Conservation (phyloP, 352 stramenopile genomes). For the Pythium volutum region DNA sequence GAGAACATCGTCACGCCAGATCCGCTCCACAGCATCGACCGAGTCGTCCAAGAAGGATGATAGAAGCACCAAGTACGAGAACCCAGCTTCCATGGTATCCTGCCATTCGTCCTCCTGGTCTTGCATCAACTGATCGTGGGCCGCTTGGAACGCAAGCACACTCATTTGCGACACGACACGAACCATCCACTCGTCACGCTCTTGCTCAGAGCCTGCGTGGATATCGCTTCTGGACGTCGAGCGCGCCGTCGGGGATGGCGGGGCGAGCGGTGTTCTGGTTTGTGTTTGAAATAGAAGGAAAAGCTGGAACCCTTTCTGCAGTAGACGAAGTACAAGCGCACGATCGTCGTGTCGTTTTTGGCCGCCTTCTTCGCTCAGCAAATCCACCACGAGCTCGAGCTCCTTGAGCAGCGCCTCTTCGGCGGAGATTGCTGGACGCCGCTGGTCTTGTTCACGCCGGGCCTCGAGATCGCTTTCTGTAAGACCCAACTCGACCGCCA, state of each 20-base stretch:
- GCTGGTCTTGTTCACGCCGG: slow-evolving; percentile 33
- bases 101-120: slow-evolving; percentile 3
- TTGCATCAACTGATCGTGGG: neutral
- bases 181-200: slow-evolving; percentile 4
- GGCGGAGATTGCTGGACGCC: slow-evolving; percentile 24
- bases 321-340: slow-evolving; percentile 46
- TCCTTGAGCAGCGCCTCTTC: slow-evolving; percentile 58
- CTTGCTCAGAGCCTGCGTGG: neutral
- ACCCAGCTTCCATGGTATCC: slow-evolving; percentile 38
- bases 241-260: slow-evolving; percentile 5
- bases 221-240: neutral
- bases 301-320: slow-evolving; percentile 61
- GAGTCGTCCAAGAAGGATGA: slow-evolving; percentile 25
- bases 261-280: slow-evolving; percentile 1
- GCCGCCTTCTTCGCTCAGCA: slow-evolving; percentile 47
- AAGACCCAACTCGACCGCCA: slow-evolving; percentile 60
- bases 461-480: slow-evolving; percentile 58
- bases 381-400: slow-evolving; percentile 61
- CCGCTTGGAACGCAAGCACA: slow-evolving; percentile 10
- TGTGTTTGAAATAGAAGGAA: slow-evolving; percentile 27
- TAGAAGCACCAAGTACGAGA: slow-evolving; percentile 43
- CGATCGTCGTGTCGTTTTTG: slow-evolving; percentile 25
- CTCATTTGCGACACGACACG: slow-evolving; percentile 14
- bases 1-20: slow-evolving; percentile 40
- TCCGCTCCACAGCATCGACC: slow-evolving; percentile 20